phyloP scores from a whole-genome alignment of 352 stramenopile genomes.

The Globisporangium camurandrum region DNA sequence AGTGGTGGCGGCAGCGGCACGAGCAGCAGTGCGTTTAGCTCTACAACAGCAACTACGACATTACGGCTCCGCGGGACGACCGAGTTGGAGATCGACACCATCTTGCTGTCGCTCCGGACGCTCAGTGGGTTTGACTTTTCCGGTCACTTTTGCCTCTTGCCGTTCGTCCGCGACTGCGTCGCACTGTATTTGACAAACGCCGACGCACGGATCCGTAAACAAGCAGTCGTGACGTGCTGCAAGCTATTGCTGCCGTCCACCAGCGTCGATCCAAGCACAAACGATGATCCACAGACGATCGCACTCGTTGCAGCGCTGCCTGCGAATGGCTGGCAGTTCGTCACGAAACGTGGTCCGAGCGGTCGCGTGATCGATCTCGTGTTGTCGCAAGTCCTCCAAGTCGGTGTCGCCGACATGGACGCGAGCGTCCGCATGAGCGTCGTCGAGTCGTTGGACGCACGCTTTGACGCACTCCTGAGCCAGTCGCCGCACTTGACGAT shows the following conservation, averaged over 20 bases:
- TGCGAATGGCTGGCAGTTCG: conserved; percentile 34
- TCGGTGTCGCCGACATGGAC: conserved; percentile 91
- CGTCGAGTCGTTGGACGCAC: conserved; percentile 87
- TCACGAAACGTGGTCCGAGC: conserved; percentile 78
- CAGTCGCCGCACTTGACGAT: conserved; percentile 89
- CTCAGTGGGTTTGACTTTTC: conserved; percentile 92
- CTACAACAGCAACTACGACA: no score
- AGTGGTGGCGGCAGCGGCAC: background rate
- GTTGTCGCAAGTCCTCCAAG: conserved; percentile 86
- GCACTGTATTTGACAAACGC: conserved; percentile 89
- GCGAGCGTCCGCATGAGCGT: conserved; percentile 88
- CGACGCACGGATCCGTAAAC: conserved; percentile 85
- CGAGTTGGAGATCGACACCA: conserved; percentile 59
- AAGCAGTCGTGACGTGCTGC: conserved; percentile 81
- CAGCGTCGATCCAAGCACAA: background rate
- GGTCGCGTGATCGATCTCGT: conserved; percentile 91
- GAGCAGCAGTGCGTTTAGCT: background rate
- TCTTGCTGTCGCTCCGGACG: conserved; percentile 90
- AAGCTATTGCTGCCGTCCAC: conserved; percentile 50
- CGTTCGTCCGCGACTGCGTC: conserved; percentile 94
- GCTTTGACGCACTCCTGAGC: conserved; percentile 92
- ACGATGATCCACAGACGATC: background rate
- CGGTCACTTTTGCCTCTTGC: conserved; percentile 90
- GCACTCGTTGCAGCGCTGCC: conserved; percentile 3
- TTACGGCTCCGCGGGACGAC: conserved; percentile 77